These are phyloP conservation scores for Kentomonas sorsogonicus DNA, from an alignment of 208 protist genomes.

Conservation along the genomic window DNA sequence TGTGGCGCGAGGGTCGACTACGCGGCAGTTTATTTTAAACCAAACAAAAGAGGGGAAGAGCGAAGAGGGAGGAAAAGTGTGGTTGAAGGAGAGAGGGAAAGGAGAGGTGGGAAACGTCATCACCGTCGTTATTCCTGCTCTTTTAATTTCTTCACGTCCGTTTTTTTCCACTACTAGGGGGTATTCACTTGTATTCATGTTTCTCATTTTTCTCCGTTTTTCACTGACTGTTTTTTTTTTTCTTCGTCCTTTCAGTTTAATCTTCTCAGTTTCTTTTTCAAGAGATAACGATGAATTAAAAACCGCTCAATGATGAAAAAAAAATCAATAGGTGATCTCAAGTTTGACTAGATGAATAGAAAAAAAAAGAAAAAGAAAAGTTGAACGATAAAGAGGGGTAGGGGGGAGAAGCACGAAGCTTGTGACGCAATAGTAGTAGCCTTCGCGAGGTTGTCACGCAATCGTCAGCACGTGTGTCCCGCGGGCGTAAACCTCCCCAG, in stretches of 20 bases:
- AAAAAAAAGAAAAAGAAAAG: background rate
- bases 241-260: background rate
- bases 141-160: no score
- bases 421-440: background rate
- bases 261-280: background rate
- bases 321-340: background rate
- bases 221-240: slow-evolving; percentile 2
- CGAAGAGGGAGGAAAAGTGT: no score
- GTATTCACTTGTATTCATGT: background rate
- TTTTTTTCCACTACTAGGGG: no score
- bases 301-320: background rate
- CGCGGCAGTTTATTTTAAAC: no score
- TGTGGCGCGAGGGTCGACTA: no score
- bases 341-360: background rate
- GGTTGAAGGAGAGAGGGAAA: no score
- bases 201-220: background rate
- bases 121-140: no score
- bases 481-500: slow-evolving; percentile 53
- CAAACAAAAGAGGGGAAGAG: no score
- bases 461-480: slow-evolving; percentile 68
- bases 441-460: background rate
- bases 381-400: background rate
- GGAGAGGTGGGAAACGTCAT: no score
- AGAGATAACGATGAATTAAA: background rate
- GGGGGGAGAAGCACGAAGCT: background rate